phyloP scores from a whole-genome alignment of 352 stramenopile species.

The Pythium oligandrum region DNA sequence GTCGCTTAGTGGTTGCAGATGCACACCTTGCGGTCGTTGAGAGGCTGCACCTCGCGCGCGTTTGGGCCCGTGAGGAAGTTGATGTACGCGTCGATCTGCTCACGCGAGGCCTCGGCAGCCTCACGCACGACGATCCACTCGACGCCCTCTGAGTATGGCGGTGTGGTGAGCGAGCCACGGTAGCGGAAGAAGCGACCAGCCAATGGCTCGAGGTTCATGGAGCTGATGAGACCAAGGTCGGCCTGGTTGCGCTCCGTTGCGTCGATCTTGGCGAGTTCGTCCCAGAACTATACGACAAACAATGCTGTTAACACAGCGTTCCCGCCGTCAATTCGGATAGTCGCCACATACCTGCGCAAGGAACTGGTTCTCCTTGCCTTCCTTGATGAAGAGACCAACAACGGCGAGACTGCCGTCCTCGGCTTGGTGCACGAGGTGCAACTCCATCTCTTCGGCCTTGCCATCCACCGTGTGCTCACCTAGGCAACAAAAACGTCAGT shows the following conservation, averaged over 20 bases:
- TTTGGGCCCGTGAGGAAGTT: slow-evolving; percentile 42
- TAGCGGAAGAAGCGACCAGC: slow-evolving; percentile 51
- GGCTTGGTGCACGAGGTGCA: slow-evolving; percentile 66
- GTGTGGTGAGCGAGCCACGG: slow-evolving; percentile 60
- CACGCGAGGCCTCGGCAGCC: slow-evolving; percentile 35
- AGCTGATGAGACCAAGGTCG: slow-evolving; percentile 27
- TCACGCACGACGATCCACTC: slow-evolving; percentile 60
- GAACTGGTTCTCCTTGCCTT: slow-evolving; percentile 50
- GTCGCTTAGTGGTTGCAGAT: slow-evolving; percentile 1
- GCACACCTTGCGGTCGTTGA: slow-evolving; percentile 34
- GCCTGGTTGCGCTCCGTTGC: slow-evolving; percentile 20
- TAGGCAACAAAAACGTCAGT: slow-evolving; percentile 13
- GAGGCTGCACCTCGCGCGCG: slow-evolving; percentile 40
- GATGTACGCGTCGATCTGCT: slow-evolving; percentile 46
- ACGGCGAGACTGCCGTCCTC: slow-evolving; percentile 49
- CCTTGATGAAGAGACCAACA: slow-evolving; percentile 52
- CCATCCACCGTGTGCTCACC: slow-evolving; percentile 68
- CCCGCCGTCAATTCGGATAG: not conserved
- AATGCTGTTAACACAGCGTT: not conserved
- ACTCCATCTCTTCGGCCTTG: slow-evolving; percentile 43
- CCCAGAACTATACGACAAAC: slow-evolving; percentile 35
- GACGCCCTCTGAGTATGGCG: slow-evolving; percentile 70
- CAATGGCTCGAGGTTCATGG: slow-evolving; percentile 17
- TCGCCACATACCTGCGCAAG: slow-evolving; percentile 24
- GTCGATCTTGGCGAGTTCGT: slow-evolving; percentile 30